Conservation (phyloP, 139 green algal genomes). For the Ulvella scutata region DNA sequence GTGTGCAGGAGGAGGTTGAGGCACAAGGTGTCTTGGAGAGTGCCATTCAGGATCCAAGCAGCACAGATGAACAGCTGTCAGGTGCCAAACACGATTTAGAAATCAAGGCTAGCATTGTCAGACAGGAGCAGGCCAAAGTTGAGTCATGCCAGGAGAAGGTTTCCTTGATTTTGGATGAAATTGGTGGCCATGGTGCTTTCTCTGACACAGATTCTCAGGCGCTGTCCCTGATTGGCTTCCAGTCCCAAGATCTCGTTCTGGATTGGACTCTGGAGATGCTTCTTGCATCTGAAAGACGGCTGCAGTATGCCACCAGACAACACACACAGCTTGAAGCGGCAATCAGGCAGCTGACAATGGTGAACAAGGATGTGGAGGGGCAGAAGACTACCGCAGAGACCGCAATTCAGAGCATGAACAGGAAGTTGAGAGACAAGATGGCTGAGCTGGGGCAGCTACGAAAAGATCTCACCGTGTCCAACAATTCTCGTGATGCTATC, state of each 20-base stretch:
- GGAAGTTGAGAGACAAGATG: background rate
- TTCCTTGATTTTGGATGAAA: background rate
- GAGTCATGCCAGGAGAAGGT: background rate
- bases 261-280: background rate
- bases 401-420: background rate
- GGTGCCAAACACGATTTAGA: background rate
- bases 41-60: no score
- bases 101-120: background rate
- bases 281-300: background rate
- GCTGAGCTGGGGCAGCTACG: background rate
- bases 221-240: background rate
- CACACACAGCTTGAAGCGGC: background rate
- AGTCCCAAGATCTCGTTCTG: background rate
- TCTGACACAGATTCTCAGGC: background rate
- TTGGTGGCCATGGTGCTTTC: background rate
- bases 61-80: background rate
- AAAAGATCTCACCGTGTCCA: background rate
- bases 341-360: background rate
- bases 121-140: background rate
- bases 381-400: background rate
- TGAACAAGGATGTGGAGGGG: background rate
- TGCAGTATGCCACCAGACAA: background rate
- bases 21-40: no score
- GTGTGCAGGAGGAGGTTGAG: no score
- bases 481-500: background rate